Conservation (phyloP, 805 yeast species). For the Jamesozyma piceae region DNA sequence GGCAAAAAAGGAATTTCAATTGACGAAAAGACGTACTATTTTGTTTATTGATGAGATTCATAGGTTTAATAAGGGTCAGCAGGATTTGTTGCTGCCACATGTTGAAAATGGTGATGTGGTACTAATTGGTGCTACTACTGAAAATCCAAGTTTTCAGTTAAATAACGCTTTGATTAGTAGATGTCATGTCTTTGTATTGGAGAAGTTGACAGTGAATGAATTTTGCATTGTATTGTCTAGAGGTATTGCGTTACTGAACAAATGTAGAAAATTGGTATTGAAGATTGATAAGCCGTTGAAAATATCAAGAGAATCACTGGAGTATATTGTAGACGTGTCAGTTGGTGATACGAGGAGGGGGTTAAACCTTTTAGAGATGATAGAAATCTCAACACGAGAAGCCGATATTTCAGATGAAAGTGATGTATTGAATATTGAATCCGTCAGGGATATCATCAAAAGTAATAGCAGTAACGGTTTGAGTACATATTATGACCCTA, state of each 20-base stretch:
- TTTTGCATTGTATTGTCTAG: slow-evolving; percentile 42
- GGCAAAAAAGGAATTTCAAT: slow-evolving; percentile 29
- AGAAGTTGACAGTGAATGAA: slow-evolving; percentile 43
- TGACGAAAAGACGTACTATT: slow-evolving; percentile 48
- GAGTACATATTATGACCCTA: slow-evolving; percentile 53
- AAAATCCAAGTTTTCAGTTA: slow-evolving; percentile 78
- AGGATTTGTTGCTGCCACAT: slow-evolving; percentile 74
- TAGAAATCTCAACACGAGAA: slow-evolving; percentile 60
- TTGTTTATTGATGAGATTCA: slow-evolving; percentile 91
- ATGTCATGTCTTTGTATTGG: slow-evolving; percentile 68
- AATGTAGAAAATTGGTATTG: slow-evolving; percentile 45
- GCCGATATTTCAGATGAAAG: slow-evolving; percentile 11
- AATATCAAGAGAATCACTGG: slow-evolving; percentile 47
- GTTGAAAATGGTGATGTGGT: slow-evolving; percentile 77
- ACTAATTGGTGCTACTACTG: slow-evolving; percentile 94
- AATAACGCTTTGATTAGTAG: slow-evolving; percentile 78
- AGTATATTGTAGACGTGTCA: slow-evolving; percentile 61
- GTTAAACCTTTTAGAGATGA: slow-evolving; percentile 66
- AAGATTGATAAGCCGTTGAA: slow-evolving; percentile 34
- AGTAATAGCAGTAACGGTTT: slow-evolving; percentile 38
- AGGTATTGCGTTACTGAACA: slow-evolving; percentile 53
- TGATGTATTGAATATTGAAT: slow-evolving; percentile 16
- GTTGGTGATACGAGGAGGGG: slow-evolving; percentile 89
- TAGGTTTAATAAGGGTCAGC: slow-evolving; percentile 76
- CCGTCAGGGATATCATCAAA: slow-evolving; percentile 35